Conservation (phyloP, 176 grass and related monocot species). For the Chloris gayana region DNA sequence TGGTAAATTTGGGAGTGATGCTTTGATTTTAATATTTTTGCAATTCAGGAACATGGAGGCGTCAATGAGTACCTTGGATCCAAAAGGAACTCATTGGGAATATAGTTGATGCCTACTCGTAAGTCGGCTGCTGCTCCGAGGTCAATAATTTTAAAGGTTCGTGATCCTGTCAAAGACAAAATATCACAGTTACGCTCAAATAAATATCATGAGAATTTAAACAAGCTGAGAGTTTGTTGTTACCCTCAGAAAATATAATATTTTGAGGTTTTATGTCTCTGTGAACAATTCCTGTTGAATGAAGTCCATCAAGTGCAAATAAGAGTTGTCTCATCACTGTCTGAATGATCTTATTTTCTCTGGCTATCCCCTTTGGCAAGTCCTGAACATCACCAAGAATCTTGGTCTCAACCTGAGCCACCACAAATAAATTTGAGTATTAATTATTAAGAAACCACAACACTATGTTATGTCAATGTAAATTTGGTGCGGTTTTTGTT, state of each 20-base stretch:
- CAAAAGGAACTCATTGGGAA: constrained; percentile 97
- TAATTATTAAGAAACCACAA: constrained; percentile 11
- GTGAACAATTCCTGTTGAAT: constrained; percentile 97
- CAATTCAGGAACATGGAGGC: constrained; percentile 15
- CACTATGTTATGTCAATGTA: constrained; percentile 12
- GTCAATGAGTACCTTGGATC: constrained; percentile 79
- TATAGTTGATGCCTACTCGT: constrained; percentile 96
- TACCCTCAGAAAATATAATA: constrained; percentile 98
- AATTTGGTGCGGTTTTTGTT: background rate
- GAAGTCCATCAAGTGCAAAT: constrained; percentile 94
- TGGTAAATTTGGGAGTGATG: background rate
- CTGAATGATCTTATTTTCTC: constrained; percentile 97
- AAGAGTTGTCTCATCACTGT: constrained; percentile 94
- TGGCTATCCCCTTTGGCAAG: constrained; percentile 76
- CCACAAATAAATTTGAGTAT: constrained; percentile 1
- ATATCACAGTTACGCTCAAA: constrained; percentile 14
- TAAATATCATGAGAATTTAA: background rate
- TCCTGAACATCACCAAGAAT: constrained; percentile 89
- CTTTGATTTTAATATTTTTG: background rate
- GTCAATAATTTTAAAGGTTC: constrained; percentile 97
- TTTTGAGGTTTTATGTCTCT: constrained; percentile 99
- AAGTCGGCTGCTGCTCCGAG: constrained; percentile 97
- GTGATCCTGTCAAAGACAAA: constrained; percentile 52
- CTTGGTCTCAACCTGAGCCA: constrained; percentile 89
- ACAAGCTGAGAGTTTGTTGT: background rate